These are phyloP conservation scores for Trichosporon ovoides DNA, from an alignment of 1,284 basidiomycete genomes.

Conservation along the genomic window DNA sequence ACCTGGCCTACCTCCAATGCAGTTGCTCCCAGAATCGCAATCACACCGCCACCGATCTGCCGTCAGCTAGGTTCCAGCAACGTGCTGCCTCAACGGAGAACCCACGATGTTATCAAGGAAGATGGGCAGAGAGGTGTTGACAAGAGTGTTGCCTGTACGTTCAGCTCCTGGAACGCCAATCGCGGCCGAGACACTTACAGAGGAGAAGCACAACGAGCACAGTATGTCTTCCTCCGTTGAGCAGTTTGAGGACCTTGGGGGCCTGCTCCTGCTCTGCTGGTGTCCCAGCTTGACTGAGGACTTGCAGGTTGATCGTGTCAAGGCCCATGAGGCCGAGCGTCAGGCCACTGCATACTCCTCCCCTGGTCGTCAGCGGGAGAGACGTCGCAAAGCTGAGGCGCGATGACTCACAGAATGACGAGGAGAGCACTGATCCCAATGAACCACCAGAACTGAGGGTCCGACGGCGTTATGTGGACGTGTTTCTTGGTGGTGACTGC, in stretches of 20 bases:
- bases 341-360: constrained; percentile 53
- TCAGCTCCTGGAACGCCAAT: not conserved
- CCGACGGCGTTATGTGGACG: constrained; percentile 34
- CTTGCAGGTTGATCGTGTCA: constrained; percentile 48
- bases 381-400: not conserved
- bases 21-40: constrained; percentile 33
- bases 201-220: constrained; percentile 50
- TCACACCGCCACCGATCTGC: constrained; percentile 45
- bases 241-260: constrained; percentile 48
- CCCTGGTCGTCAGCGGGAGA: constrained; percentile 12
- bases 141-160: constrained; percentile 49
- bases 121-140: constrained; percentile 53
- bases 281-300: constrained; percentile 48
- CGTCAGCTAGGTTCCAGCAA: not conserved
- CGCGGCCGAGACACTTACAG: constrained; percentile 26
- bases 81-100: not conserved
- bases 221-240: constrained; percentile 49
- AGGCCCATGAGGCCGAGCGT: constrained; percentile 54
- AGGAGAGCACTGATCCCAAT: constrained; percentile 25
- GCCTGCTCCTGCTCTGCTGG: constrained; percentile 48
- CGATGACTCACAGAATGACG: constrained; percentile 24
- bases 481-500: constrained; percentile 19
- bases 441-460: constrained; percentile 35
- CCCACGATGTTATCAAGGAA: constrained; percentile 48
- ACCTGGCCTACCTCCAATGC: constrained; percentile 27